Evolutionary conservation across 345 rosid genomes (phyloP), one percentile per base, ranked within the genome.

Genomic region (Hirschfeldia incana): DNA sequence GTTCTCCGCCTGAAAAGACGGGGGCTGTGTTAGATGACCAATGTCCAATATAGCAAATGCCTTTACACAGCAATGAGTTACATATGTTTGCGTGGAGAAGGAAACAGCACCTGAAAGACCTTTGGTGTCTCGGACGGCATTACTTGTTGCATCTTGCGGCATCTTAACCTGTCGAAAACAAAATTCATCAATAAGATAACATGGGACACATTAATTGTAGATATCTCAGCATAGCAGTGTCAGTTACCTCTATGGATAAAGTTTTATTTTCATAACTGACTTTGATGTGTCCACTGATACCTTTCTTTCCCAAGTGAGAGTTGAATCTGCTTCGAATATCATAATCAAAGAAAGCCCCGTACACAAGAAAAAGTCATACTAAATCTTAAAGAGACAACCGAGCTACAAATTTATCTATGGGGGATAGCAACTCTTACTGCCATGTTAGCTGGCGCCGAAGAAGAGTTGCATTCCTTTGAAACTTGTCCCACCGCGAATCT

Each of bases 111-210:
- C 99, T 89, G 98, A 94, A 79, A 94, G 96, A 42, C 97, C 99
- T 83, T 90, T 90, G 36, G 97, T 93, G 75, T 94, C 99, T 70
- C 91, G 93, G 33, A 94, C 93, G 4, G 72, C 69, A 77, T 78
- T 83, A 78, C 85, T 86, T 67, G 99, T 90, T 63, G 96, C 90
- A 86, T 94, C 98, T 82, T 94, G 98, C 62, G 98, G 98, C 98
- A 94, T 94, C 85, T 87, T 91, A 60, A 94, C 97, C 98, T 94
- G 76, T 87, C 30, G 55, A 70, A 63, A 79, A 34, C 13, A 60
- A 33, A 67, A 5, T 60, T 57, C 13, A 77, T 34, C 39, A 68
- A 65, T 27, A 72, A 65, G 46, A 8, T 16, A 26, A 51, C 17
- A 36, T n/a, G 16, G 28, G 28, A 55, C 28, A 78, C 27, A 1